A percentile compares a stretch with the other conserved stretches of the same genome.
Conservation (phyloP, 2,329 filamentous ascomycete genomes). For the Fusarium xyrophilum region DNA sequence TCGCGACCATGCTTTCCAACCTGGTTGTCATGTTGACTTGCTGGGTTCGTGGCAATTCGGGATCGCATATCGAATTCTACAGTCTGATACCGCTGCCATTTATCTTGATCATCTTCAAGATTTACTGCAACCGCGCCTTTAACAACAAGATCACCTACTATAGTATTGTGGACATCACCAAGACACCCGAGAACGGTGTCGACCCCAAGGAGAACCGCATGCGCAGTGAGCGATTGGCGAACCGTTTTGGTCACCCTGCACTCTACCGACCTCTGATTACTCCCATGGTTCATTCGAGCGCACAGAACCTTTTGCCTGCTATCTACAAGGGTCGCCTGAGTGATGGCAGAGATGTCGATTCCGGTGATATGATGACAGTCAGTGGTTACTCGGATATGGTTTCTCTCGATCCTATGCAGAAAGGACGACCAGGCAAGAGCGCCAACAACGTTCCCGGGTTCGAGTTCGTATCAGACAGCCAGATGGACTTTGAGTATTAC, state of each 20-base stretch:
- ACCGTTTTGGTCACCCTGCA: constrained; percentile 87
- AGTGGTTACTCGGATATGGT: constrained; percentile 85
- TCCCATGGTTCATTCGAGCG: constrained; percentile 93
- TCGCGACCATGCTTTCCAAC: constrained; percentile 80
- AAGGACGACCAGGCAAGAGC: constrained; percentile 56
- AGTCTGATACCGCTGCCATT: constrained; percentile 77
- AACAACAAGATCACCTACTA: constrained; percentile 84
- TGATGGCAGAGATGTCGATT: constrained; percentile 67
- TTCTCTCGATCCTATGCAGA: constrained; percentile 78
- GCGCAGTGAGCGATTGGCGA: constrained; percentile 73
- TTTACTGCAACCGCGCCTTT: constrained; percentile 78
- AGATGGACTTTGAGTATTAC: constrained; percentile 90
- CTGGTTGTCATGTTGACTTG: constrained; percentile 78
- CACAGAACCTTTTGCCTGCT: constrained; percentile 83
- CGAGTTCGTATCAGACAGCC: constrained; percentile 85
- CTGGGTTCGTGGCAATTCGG: constrained; percentile 69
- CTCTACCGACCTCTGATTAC: constrained; percentile 89
- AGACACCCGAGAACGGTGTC: constrained; percentile 51
- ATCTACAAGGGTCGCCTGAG: constrained; percentile 83
- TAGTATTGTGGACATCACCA: constrained; percentile 66
- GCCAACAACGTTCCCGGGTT: constrained; percentile 70
- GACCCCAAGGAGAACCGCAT: constrained; percentile 59
- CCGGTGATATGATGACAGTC: constrained; percentile 62
- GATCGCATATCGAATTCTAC: constrained; percentile 65
- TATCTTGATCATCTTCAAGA: constrained; percentile 82